Conservation (phyloP, 2,329 filamentous ascomycete species). For the Beauveria bassiana region DNA sequence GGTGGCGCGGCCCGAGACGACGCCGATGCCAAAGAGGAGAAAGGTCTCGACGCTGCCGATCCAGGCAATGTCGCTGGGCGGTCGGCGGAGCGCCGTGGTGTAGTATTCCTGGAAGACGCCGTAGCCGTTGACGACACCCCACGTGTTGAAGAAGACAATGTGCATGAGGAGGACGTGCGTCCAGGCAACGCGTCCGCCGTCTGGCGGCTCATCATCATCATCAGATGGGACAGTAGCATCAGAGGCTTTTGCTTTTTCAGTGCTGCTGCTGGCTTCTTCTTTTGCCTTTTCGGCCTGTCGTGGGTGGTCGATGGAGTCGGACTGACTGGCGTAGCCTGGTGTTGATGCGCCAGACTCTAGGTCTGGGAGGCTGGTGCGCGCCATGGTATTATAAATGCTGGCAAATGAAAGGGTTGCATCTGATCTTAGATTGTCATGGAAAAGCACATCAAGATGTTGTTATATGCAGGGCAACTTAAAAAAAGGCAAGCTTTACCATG, state of each 20-base stretch:
- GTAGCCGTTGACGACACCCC: conserved; percentile 39
- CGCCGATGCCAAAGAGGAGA: conserved; percentile 33
- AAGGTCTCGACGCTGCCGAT: conserved; percentile 38
- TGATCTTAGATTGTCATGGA: background rate
- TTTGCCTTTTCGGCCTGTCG: background rate
- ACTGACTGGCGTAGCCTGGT: background rate
- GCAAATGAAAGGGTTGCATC: background rate
- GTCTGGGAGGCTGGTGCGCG: background rate
- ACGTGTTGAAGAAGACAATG: conserved; percentile 35
- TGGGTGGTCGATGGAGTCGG: background rate
- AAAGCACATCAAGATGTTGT: background rate
- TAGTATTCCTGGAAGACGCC: conserved; percentile 41
- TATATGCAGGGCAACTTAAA: background rate
- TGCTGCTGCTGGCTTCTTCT: no score
- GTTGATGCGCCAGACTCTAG: conserved; percentile 3
- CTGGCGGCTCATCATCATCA: conserved; percentile 7
- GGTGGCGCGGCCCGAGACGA: conserved; percentile 33
- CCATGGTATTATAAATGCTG: background rate
- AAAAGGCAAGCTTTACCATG: background rate
- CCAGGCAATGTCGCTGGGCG: conserved; percentile 34
- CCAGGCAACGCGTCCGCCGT: conserved; percentile 20
- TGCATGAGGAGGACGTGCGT: conserved; percentile 26
- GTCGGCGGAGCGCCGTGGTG: conserved; percentile 23
- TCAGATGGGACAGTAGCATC: no score
- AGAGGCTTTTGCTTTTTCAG: no score